phyloP scores from a whole-genome alignment of 2,329 filamentous ascomycete species.

The Emmonsiellopsis sp. region DNA sequence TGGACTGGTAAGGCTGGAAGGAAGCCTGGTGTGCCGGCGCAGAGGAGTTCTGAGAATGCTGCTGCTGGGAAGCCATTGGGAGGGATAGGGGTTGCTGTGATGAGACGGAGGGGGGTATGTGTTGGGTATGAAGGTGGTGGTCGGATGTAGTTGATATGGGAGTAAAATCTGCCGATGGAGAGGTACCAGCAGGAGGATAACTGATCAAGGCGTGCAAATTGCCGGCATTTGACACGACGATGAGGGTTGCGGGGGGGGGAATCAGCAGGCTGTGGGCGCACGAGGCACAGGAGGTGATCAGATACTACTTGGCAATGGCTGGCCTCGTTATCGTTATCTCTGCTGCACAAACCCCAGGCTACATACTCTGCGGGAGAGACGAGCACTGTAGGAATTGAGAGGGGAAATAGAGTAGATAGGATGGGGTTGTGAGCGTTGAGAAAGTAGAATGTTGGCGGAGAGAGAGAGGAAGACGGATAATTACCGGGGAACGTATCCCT shows the following conservation, averaged over 20 bases:
- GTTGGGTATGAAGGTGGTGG: neutral
- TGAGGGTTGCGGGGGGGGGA: neutral
- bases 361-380: neutral
- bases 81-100: neutral
- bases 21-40: neutral
- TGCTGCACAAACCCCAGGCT: neutral
- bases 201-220: neutral
- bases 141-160: neutral
- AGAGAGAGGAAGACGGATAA: neutral
- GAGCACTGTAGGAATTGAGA: neutral
- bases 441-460: neutral
- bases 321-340: neutral
- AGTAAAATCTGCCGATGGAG: neutral
- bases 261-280: neutral
- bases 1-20: neutral
- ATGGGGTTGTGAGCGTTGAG: neutral
- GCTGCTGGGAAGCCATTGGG: conserved; percentile 3
- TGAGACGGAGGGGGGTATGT: neutral
- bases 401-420: neutral
- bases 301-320: neutral
- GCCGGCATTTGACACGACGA: neutral
- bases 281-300: neutral
- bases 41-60: neutral
- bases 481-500: neutral
- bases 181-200: neutral